Evolutionary conservation across 805 yeast genomes (phyloP).

Genomic region (Metschnikowia corniflorae): DNA sequence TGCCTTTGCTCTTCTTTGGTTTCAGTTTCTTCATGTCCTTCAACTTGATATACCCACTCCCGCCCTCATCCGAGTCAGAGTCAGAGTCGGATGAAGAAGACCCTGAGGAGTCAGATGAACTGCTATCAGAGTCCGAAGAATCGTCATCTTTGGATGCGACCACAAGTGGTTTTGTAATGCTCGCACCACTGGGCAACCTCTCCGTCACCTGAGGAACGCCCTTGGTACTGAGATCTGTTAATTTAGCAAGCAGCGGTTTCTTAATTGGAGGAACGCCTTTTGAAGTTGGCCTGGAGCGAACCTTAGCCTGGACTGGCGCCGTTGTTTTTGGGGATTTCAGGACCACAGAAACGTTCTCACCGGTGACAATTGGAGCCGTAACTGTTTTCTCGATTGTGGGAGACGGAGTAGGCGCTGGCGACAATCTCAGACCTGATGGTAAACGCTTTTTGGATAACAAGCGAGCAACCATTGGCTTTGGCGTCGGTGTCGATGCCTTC

Average conservation of each 20-base stretch:
- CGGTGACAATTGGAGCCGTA: too few relatives aligned
- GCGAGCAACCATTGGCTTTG: conserved; percentile 1
- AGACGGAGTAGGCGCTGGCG: too few relatives aligned
- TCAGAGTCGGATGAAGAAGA: conserved; percentile 1
- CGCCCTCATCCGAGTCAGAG: conserved; percentile 13
- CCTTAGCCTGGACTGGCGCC: too few relatives aligned
- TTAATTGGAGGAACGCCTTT: neutral
- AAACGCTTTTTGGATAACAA: conserved; percentile 4
- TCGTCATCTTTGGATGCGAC: neutral
- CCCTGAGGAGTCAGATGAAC: conserved; percentile 10
- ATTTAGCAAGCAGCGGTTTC: conserved; percentile 6
- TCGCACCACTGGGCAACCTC: too few relatives aligned
- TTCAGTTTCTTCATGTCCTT: conserved; percentile 19
- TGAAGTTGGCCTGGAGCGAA: too few relatives aligned
- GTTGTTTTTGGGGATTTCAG: too few relatives aligned
- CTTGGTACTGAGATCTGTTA: conserved; percentile 13
- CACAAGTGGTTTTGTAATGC: too few relatives aligned
- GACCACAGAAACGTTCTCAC: too few relatives aligned
- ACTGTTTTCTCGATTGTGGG: too few relatives aligned
- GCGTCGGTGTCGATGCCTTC: neutral
- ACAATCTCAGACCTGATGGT: neutral
- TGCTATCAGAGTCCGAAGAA: conserved; percentile 2
- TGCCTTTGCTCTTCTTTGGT: conserved; percentile 21
- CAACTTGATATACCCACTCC: conserved; percentile 23
- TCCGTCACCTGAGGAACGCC: conserved; percentile 20